Evolutionary conservation across 129 eudicot genomes (phyloP).

Genomic region (Escallonia herrerae): DNA sequence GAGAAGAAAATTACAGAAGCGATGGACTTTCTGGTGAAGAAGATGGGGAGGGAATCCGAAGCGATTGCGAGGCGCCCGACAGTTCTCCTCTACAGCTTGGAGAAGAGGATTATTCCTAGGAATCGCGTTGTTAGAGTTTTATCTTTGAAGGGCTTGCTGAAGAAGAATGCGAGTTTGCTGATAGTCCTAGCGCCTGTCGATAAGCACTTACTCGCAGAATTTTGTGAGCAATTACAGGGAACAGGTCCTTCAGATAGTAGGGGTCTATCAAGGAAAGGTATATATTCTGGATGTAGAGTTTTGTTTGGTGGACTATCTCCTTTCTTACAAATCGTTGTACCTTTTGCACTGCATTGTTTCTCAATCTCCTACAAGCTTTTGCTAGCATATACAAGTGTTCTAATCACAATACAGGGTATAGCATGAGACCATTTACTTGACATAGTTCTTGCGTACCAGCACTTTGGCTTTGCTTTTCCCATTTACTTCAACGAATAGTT

Average conservation of each 20-base stretch:
- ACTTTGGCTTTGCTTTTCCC: too few relatives aligned
- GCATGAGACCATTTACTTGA: too few relatives aligned
- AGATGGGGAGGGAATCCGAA: too few relatives aligned
- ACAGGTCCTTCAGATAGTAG: slow-evolving; percentile 16
- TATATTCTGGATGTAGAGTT: not conserved
- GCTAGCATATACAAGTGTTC: too few relatives aligned
- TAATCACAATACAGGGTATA: too few relatives aligned
- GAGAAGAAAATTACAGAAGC: too few relatives aligned
- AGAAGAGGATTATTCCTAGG: slow-evolving; percentile 22
- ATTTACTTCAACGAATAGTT: too few relatives aligned
- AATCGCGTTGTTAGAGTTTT: slow-evolving; percentile 8
- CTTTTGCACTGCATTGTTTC: too few relatives aligned
- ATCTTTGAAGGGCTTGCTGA: slow-evolving; percentile 12
- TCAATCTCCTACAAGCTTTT: too few relatives aligned
- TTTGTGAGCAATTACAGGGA: slow-evolving; percentile 16
- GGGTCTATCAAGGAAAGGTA: slow-evolving; percentile 9
- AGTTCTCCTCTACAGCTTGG: slow-evolving; percentile 5
- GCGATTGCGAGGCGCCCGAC: not conserved
- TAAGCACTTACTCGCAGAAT: slow-evolving; percentile 10
- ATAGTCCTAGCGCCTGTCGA: slow-evolving; percentile 1
- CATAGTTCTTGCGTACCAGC: too few relatives aligned
- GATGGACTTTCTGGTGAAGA: too few relatives aligned
- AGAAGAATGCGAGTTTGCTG: not conserved
- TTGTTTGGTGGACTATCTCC: not conserved
- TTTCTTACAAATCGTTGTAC: too few relatives aligned